These are phyloP conservation scores for Xylariomycetidae sp. DNA, from an alignment of 2,329 filamentous ascomycete genomes.

Conservation along the genomic window DNA sequence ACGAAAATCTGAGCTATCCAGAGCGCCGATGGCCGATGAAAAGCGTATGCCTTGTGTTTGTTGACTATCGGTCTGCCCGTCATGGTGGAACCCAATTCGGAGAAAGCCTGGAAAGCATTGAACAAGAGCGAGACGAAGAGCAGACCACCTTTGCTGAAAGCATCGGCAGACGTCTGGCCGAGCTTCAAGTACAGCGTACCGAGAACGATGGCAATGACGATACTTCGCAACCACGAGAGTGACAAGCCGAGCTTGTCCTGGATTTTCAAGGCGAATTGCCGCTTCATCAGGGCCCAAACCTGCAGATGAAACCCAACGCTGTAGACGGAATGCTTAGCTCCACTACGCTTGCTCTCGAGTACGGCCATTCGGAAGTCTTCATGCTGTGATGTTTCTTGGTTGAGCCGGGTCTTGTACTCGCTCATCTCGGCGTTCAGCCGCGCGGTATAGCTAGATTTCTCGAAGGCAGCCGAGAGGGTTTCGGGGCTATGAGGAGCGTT, in stretches of 20 bases:
- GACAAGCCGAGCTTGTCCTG: conserved; percentile 75
- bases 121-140: conserved; percentile 76
- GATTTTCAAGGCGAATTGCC: conserved; percentile 80
- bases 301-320: conserved; percentile 78
- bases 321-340: conserved; percentile 72
- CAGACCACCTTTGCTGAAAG: conserved; percentile 76
- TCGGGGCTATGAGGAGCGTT: conserved; percentile 66
- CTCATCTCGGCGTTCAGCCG: conserved; percentile 60
- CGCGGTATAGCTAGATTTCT: conserved; percentile 53
- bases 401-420: conserved; percentile 58
- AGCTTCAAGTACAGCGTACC: conserved; percentile 75
- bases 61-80: conserved; percentile 70
- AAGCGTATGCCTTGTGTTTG: conserved; percentile 78
- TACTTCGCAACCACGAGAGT: conserved; percentile 62
- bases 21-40: conserved; percentile 73
- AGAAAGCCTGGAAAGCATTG: conserved; percentile 83
- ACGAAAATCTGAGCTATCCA: conserved; percentile 81
- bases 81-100: conserved; percentile 71
- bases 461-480: conserved; percentile 63
- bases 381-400: conserved; percentile 59
- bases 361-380: conserved; percentile 75
- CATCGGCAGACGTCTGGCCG: conserved; percentile 58
- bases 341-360: conserved; percentile 69
- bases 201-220: conserved; percentile 70
- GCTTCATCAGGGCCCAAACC: conserved; percentile 75